These are phyloP conservation scores for Selenicereus undatus DNA, from an alignment of 148 eudicot genomes.

Conservation along the genomic window DNA sequence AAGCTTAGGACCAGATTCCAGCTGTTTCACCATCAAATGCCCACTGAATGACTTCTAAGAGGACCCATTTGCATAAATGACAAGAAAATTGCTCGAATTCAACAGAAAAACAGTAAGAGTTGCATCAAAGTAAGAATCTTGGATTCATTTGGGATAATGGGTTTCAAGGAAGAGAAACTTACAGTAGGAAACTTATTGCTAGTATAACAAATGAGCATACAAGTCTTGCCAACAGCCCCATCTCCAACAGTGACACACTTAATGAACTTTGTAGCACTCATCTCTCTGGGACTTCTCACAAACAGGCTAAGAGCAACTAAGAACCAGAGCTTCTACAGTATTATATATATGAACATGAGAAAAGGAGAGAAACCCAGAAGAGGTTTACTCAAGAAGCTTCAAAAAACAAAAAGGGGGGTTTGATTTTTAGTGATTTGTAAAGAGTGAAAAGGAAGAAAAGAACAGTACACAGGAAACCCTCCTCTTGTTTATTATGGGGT, in stretches of 20 bases:
- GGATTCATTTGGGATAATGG: neutral
- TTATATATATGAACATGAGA: neutral
- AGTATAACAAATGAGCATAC: conserved; percentile 96
- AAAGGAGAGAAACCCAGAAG: neutral
- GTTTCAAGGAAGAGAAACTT: conserved; percentile 24
- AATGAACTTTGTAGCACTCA: conserved; percentile 94
- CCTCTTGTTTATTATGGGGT: neutral
- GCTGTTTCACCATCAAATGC: neutral
- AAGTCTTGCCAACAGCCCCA: conserved; percentile 98
- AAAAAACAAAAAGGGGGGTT: conserved; percentile 15
- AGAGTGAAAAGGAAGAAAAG: conserved; percentile 28
- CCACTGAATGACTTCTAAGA: neutral
- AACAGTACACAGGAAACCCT: conserved; percentile 10
- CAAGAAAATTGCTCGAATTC: conserved; percentile 11
- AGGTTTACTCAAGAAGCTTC: conserved; percentile 30
- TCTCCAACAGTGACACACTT: conserved; percentile 99
- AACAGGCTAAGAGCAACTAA: neutral
- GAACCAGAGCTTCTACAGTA: conserved; percentile 12
- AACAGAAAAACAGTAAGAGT: neutral
- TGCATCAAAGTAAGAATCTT: conserved; percentile 4
- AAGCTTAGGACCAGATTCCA: neutral
- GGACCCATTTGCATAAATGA: conserved; percentile 15
- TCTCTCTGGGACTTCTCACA: conserved; percentile 12
- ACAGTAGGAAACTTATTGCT: conserved; percentile 98
- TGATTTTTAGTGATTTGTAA: conserved; percentile 14